phyloP scores from a whole-genome alignment of 805 yeast species.

The Metschnikowia henanensis region DNA sequence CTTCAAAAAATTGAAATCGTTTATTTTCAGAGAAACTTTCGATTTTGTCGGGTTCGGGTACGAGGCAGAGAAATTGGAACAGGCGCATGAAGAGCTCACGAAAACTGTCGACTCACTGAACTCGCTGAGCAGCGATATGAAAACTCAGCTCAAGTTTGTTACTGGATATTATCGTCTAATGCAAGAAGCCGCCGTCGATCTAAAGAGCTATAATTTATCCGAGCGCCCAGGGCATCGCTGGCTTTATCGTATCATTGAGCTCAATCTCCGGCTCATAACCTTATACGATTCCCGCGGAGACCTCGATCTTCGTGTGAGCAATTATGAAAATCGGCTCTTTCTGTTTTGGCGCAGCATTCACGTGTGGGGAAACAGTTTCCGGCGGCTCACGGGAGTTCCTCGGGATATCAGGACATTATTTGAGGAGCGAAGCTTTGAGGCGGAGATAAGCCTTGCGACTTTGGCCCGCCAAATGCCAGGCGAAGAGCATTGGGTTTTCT shows the following conservation, averaged over 20 bases:
- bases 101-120: neutral
- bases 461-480: neutral
- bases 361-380: neutral
- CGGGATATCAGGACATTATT: neutral
- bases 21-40: slow-evolving; percentile 1
- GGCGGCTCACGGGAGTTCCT: neutral
- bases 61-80: neutral
- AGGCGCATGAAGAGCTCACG: neutral
- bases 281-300: slow-evolving; percentile 1
- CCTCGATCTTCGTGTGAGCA: neutral
- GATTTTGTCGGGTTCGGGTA: neutral
- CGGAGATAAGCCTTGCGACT: neutral
- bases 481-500: neutral
- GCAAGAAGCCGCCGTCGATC: neutral
- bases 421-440: slow-evolving; percentile 1
- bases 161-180: neutral
- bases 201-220: neutral
- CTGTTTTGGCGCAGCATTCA: slow-evolving; percentile 1
- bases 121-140: neutral
- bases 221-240: neutral
- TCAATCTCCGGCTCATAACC: slow-evolving; percentile 1
- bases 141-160: neutral
- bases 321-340: neutral
- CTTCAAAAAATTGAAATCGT: neutral
- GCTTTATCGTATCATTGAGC: slow-evolving; percentile 3